These are phyloP conservation scores for Cruciata laevipes DNA, from an alignment of 257 asterid species.

Conservation along the genomic window DNA sequence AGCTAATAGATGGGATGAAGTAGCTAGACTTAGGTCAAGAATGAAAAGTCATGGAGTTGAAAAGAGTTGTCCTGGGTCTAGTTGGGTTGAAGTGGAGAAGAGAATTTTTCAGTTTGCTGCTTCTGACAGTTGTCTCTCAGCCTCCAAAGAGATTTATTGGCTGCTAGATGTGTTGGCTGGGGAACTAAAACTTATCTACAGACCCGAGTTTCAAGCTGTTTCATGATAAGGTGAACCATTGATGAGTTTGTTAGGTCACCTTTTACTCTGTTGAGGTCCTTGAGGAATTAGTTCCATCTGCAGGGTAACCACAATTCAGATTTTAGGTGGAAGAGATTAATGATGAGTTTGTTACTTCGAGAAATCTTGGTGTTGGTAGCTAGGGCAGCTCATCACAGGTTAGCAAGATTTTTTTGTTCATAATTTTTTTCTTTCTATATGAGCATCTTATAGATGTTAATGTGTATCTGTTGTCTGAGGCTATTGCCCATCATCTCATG, in stretches of 20 bases:
- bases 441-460: background rate
- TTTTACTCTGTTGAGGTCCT: too few relatives aligned
- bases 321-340: background rate
- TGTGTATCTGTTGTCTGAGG: background rate
- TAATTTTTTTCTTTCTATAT: too few relatives aligned
- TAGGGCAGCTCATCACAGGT: background rate
- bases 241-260: background rate
- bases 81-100: slow-evolving; percentile 10
- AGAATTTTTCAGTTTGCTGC: slow-evolving; percentile 4
- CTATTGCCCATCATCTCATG: background rate
- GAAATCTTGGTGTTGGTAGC: background rate
- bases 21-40: background rate
- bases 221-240: background rate
- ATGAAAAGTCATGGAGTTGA: slow-evolving; percentile 5
- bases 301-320: too few relatives aligned
- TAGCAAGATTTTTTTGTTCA: background rate
- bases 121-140: slow-evolving; percentile 1
- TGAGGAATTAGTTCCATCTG: background rate
- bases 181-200: background rate
- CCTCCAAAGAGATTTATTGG: slow-evolving; percentile 5
- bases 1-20: slow-evolving; percentile 5
- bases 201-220: background rate
- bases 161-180: background rate
- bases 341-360: background rate
- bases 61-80: slow-evolving; percentile 1